phyloP scores from a whole-genome alignment of 2,329 filamentous ascomycete genomes.

The Massarina eburnea region DNA sequence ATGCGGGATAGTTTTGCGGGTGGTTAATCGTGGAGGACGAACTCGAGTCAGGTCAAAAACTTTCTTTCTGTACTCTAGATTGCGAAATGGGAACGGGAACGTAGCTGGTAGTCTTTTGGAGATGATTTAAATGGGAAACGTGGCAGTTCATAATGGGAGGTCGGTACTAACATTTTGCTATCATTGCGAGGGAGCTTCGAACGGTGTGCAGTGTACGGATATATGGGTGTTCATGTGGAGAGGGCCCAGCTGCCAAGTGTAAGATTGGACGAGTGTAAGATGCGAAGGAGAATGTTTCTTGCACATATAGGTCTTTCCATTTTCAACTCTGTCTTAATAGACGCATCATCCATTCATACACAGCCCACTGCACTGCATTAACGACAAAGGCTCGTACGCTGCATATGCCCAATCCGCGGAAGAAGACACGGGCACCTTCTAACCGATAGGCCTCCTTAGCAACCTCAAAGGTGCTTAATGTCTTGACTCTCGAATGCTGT shows the following conservation, averaged over 20 bases:
- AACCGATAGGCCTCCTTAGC: slow-evolving; percentile 67
- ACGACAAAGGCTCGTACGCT: slow-evolving; percentile 86
- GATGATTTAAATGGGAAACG: background rate
- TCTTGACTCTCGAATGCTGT: slow-evolving; percentile 25
- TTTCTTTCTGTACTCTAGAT: slow-evolving; percentile 41
- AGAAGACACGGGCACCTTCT: slow-evolving; percentile 76
- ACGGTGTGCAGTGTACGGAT: too few species aligned
- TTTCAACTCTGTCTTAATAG: slow-evolving; percentile 21
- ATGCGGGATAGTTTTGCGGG: slow-evolving; percentile 15
- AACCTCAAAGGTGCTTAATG: slow-evolving; percentile 62
- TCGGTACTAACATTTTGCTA: background rate
- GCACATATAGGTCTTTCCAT: too few species aligned
- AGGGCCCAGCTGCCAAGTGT: background rate
- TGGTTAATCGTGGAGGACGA: slow-evolving; percentile 10
- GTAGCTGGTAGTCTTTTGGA: slow-evolving; percentile 3
- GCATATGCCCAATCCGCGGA: slow-evolving; percentile 79
- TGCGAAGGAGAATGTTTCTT: too few species aligned
- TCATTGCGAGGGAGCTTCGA: background rate
- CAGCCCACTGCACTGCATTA: slow-evolving; percentile 89
- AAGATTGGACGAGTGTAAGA: too few species aligned
- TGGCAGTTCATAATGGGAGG: background rate
- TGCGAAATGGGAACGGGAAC: slow-evolving; percentile 17
- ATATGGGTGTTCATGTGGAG: too few species aligned
- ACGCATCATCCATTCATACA: slow-evolving; percentile 85
- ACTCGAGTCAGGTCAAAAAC: slow-evolving; percentile 22